Base-by-base conservation (phyloP, 768 basidiomycete species). In the Leccinum longicurvipes region DNA sequence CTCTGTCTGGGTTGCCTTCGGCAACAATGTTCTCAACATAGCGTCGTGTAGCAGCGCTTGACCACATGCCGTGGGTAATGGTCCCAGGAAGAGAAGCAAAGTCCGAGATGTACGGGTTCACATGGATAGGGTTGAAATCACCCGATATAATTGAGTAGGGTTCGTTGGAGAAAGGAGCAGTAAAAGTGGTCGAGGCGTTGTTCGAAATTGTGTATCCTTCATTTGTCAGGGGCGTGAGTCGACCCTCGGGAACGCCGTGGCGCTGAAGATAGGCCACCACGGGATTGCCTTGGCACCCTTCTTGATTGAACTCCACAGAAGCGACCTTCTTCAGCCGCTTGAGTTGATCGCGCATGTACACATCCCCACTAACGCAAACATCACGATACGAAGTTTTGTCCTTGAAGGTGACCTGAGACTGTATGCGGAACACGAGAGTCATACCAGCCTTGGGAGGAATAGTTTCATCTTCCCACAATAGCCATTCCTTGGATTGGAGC, bases 61-160 rank as follows among this genome's bases (percentile, higher is more conserved):
- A 87, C 92, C 93, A 98, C 76, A 98, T 84, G 51, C 97, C 97
- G 66, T 98, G 97, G 3, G 97, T 98, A 67, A 99, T 98, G 10
- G 97, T 99, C 14, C 91, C 89, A 24, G 96, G 95, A 14, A 99
- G 84, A 6, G 86, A 83, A 2, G 96, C 95, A 59, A 89, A 92
- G 69, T 93, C 88, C 23, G 97, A 85, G 77, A 99, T 98, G 79
- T 98, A 98, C 0, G 97, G 96, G 73, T 99, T 98, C 72, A 97
- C 79, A 71, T 99, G 97, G 63, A 99, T 99, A 27, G 97, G 97
- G 72, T 99, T 98, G 80, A 93, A 98, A 73, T 99, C 96, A 45
- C 96, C 95, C 0, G 97, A 99, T 47, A 95, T 82, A 72, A 86
- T 85, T 4, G 95, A 98, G 75, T 98, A 99, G 2, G 93, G 89